Base-by-base conservation (phyloP, 805 yeast genomes). In the Yarrowia sp. region DNA sequence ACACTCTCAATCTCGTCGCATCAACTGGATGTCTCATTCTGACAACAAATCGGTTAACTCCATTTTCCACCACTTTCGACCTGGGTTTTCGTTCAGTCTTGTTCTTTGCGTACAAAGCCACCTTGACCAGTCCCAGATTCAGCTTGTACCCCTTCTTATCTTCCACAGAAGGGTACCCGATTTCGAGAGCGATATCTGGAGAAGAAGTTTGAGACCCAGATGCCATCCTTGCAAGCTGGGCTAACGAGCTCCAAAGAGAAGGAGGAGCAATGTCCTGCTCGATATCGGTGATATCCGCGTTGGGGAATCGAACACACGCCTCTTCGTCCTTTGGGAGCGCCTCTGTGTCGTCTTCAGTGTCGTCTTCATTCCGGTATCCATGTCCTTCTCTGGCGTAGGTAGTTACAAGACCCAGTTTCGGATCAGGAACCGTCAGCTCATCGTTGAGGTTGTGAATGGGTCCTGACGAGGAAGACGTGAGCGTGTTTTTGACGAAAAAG, bases 361-460 rank as follows among this genome's bases (percentile, higher is more conserved):
- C 61, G 31, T 55, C 61, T 11, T 55, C 61, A 5, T 55, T 41
- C 15, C 61, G 28, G 61, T 38, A 55, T 14, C 61, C 47, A 13
- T 55, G 36, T 1, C 61, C 61, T 4, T 55, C 61, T n/a, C 61
- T 4, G 1, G 61, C 36, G 38, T 55, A 55, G 17, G 61, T 55
- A 0, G 61, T 47, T 2, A 55, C 61, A 13, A 55, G 61, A 2
- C 61, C 61, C 11, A 55, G 47, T 17, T 55, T n/a, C 11, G 61
- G 61, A 38, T 55, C 61, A 1, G 61, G 61, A 15, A 55, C 61
- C 8, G 61, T 39, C 17, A 55, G 61, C 61, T 55, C 61, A 13
- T 55, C 61, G 11, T 41, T 41, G 47, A 55, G 61, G 13, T 55
- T 55, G 61, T 15, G 47, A 22, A 39, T 28, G 10, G 38, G 38